Evolutionary conservation across 1,284 basidiomycete species (phyloP), one percentile per base, ranked within the genome.

Genomic region (Heterobasidion parviporum): DNA sequence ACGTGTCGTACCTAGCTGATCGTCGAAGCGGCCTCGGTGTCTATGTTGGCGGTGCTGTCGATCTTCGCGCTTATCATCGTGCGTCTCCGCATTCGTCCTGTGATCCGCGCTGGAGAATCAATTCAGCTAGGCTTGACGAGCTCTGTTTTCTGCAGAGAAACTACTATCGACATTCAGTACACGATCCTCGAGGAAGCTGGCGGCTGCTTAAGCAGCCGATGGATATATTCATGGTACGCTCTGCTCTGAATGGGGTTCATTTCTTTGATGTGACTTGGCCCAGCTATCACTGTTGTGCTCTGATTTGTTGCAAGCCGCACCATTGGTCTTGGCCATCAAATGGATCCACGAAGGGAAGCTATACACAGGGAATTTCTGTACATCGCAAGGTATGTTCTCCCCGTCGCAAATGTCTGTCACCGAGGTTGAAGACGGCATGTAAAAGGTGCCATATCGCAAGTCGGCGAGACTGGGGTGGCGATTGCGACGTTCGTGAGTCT

Each of bases 391-490:
- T 68, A 63, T 41, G n/a, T 41, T n/a, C 8, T 14, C 46, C 45
- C n/a, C 16, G 14, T 26, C 34, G 12, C 26, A 14, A 32, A 14
- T 48, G 15, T 34, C 15, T n/a, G 1, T 2, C 8, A 15, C 15
- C 36, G 7, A 2, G 26, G 12, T 51, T 15, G 2, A 18, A 16
- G 14, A 20, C 14, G 20, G 10, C 15, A 6, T 6, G 15, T 34
- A 48, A 1, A 47, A 70, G 71, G 70, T 48, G 63, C 67, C 2
- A 59, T 78, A 52, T 78, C 79, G 61, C 76, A 80, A 56, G 63
- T 76, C 16, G 79, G 78, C 1, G 78, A 80, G 57, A 71, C 77
- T 10, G 74, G 74, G 2, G 74, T 76, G 26, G 73, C 66, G 6
- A 59, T 68, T 9, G 60, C 61, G 8, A 54, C 48, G 35, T 48